These are phyloP conservation scores for Cadophora sp. DNA, from an alignment of 2,329 filamentous ascomycete genomes.

Conservation along the genomic window DNA sequence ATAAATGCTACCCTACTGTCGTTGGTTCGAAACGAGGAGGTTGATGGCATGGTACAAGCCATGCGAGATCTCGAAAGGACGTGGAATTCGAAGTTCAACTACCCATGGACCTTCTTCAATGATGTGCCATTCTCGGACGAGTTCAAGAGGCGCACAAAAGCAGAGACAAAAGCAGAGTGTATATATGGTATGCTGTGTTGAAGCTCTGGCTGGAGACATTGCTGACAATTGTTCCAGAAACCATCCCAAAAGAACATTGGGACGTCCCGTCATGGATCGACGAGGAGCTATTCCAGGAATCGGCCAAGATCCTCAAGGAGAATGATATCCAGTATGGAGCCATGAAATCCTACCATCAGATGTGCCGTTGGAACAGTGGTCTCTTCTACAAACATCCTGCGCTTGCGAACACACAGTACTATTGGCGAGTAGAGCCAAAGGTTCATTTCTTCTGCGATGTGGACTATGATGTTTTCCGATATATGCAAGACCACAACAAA, in stretches of 20 bases:
- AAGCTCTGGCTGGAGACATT: neutral
- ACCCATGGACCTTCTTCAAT: conserved; percentile 99
- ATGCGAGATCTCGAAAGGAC: conserved; percentile 93
- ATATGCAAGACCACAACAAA: conserved; percentile 98
- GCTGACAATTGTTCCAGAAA: conserved; percentile 59
- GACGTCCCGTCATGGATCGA: conserved; percentile 92
- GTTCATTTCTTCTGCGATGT: conserved; percentile 99
- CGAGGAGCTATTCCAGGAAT: conserved; percentile 82
- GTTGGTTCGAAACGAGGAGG: conserved; percentile 90
- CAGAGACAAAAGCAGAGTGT: conserved; percentile 86
- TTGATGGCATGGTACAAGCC: conserved; percentile 81
- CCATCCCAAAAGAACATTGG: conserved; percentile 97
- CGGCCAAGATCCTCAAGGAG: conserved; percentile 80
- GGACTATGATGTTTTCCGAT: conserved; percentile 98
- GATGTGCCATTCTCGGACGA: conserved; percentile 92
- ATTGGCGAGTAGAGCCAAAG: conserved; percentile 98
- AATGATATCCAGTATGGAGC: conserved; percentile 89
- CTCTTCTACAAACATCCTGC: conserved; percentile 97
- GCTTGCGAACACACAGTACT: conserved; percentile 82
- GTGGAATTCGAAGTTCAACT: conserved; percentile 99
- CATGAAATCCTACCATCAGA: conserved; percentile 93
- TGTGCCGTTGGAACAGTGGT: conserved; percentile 99
- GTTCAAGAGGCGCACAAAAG: conserved; percentile 84
- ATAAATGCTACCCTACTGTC: conserved; percentile 94
- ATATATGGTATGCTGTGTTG: conserved; percentile 69